These are phyloP conservation scores for Plasmodium reichenowi DNA, from an alignment of 169 alveolate genomes.

Conservation along the genomic window DNA sequence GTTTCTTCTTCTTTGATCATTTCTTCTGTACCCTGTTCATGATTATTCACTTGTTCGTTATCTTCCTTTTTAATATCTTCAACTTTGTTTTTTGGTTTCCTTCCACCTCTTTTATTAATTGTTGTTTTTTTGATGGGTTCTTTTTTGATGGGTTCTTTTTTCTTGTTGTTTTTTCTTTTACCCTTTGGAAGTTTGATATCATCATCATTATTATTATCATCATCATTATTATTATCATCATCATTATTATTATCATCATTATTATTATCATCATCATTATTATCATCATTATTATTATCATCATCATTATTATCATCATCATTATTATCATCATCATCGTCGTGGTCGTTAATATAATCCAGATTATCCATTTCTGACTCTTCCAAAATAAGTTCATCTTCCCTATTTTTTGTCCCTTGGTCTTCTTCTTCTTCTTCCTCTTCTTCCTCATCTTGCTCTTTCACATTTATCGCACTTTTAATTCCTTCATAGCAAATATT, in stretches of 20 bases:
- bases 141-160: not conserved
- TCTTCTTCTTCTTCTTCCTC: constrained; percentile 12
- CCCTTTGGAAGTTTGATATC: not conserved
- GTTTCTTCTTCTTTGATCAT: not conserved
- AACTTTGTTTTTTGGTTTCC: not conserved
- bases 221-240: not conserved
- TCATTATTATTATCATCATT: not conserved
- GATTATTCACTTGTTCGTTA: not conserved
- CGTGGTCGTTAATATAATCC: not conserved
- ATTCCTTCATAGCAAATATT: constrained; percentile 46
- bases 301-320: not conserved
- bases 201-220: not conserved
- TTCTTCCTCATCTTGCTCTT: constrained; percentile 4
- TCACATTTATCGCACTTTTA: not conserved
- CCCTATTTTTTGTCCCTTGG: not conserved
- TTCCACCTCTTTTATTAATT: not conserved
- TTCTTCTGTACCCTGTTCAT: not conserved
- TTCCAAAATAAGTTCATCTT: not conserved
- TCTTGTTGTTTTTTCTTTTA: not conserved
- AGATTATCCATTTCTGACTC: constrained; percentile 7
- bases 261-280: not conserved
- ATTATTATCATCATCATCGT: constrained; percentile 1
- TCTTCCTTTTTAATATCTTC: not conserved
- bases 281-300: not conserved
- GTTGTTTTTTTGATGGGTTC: not conserved